Evolutionary conservation across 2,329 filamentous ascomycete genomes (phyloP).

Genomic region (Talaromyces sp.): DNA sequence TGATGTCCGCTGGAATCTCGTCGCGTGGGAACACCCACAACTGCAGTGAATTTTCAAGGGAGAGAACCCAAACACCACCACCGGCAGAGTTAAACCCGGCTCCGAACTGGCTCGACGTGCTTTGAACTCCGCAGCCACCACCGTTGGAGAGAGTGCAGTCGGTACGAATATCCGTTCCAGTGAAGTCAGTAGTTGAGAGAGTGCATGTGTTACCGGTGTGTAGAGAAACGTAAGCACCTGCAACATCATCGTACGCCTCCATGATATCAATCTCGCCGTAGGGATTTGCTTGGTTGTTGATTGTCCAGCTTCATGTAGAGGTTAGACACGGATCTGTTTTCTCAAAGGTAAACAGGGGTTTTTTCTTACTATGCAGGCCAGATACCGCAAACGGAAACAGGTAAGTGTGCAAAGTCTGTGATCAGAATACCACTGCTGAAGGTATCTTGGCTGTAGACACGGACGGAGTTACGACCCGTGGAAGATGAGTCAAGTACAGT

Average conservation of each 20-base stretch:
- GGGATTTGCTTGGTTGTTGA: conserved; percentile 40
- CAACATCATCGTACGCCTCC: conserved; percentile 49
- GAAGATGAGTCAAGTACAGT: conserved; percentile 38
- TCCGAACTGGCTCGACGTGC: conserved; percentile 47
- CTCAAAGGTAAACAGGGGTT: not conserved
- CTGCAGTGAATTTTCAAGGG: conserved; percentile 47
- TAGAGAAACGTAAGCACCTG: conserved; percentile 46
- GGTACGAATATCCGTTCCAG: conserved; percentile 47
- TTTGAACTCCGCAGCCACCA: conserved; percentile 41
- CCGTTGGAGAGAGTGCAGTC: conserved; percentile 48
- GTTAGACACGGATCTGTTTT: not conserved
- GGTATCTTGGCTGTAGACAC: conserved; percentile 43
- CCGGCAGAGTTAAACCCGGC: conserved; percentile 51
- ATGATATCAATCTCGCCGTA: conserved; percentile 51
- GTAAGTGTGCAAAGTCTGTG: conserved; percentile 48
- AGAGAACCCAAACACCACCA: conserved; percentile 51
- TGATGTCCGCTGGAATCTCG: conserved; percentile 46
- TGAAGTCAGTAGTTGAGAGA: conserved; percentile 44
- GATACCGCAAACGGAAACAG: conserved; percentile 46
- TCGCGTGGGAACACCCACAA: conserved; percentile 51
- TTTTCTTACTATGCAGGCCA: conserved; percentile 47
- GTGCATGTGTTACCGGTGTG: conserved; percentile 48
- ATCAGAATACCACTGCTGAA: conserved; percentile 48
- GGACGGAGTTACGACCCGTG: conserved; percentile 45
- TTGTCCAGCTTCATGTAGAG: conserved; percentile 32